phyloP scores from a whole-genome alignment of 805 yeast genomes.

The Kodamaea neixiangensis region DNA sequence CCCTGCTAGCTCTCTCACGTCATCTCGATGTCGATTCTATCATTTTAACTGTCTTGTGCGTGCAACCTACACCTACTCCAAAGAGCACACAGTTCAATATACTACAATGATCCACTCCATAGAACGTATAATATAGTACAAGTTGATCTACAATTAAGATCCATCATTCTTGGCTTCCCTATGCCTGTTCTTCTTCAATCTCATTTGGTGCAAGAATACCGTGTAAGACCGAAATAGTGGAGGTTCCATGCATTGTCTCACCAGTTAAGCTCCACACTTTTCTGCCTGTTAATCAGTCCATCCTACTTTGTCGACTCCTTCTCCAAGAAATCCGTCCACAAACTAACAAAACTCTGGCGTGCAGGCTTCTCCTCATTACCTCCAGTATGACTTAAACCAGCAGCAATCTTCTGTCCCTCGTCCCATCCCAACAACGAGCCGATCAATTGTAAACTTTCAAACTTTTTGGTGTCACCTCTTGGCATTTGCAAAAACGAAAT shows the following conservation, averaged over 20 bases:
- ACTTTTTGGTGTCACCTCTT: conserved; percentile 91
- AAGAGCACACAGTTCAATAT: too few species aligned
- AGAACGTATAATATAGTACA: conserved; percentile 1
- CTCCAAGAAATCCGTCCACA: conserved; percentile 81
- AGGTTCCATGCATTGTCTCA: too few species aligned
- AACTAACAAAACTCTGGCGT: conserved; percentile 61
- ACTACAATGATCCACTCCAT: neutral
- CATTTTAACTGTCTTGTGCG: too few species aligned
- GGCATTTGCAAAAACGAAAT: conserved; percentile 85
- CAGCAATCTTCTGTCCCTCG: conserved; percentile 71
- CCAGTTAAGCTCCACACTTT: too few species aligned
- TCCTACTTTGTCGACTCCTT: conserved; percentile 54
- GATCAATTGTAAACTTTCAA: conserved; percentile 84
- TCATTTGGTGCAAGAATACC: neutral
- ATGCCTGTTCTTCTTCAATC: neutral
- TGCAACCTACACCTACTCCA: too few species aligned
- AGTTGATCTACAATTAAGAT: neutral
- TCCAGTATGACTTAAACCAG: conserved; percentile 57
- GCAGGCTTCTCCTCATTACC: conserved; percentile 26
- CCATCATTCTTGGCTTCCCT: neutral
- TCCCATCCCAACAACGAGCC: conserved; percentile 88
- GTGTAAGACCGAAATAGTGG: too few species aligned
- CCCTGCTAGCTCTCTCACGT: too few species aligned
- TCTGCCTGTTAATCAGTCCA: too few species aligned
- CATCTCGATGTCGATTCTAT: too few species aligned